Conservation (phyloP, 768 basidiomycete species). For the Suillus luteus region DNA sequence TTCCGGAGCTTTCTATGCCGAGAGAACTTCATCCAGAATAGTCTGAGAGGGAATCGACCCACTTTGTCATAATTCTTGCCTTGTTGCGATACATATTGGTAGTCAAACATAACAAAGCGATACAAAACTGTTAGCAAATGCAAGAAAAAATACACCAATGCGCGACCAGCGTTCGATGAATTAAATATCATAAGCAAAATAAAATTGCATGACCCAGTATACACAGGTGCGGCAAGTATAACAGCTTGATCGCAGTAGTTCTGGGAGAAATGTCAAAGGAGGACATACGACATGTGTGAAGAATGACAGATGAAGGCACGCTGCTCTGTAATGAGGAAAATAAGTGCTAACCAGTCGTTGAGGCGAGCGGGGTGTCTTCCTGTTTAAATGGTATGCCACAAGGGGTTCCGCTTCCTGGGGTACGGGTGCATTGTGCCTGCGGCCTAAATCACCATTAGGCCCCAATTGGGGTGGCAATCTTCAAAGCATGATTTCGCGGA, state of each 20-base stretch:
- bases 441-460: background rate
- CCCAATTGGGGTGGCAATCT: background rate
- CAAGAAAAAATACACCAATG: background rate
- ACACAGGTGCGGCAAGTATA: background rate
- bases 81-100: background rate
- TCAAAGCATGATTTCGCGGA: slow-evolving; percentile 55
- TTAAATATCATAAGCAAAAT: background rate
- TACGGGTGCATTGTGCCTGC: background rate
- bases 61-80: background rate
- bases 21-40: background rate
- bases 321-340: background rate
- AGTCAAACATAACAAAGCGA: background rate
- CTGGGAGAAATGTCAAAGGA: background rate
- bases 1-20: background rate
- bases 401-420: background rate
- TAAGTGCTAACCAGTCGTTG: background rate
- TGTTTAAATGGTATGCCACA: background rate
- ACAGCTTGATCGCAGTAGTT: background rate
- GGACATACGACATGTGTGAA: slow-evolving; percentile 1
- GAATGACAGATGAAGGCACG: background rate
- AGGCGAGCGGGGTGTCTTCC: background rate
- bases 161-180: background rate
- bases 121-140: background rate
- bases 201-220: background rate
- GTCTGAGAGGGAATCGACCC: background rate